Percentiles rank a stretch among this genome's conserved stretches.
Evolutionary conservation across 1,284 basidiomycete species (phyloP).

Genomic region (Moesziomyces antarcticus): DNA sequence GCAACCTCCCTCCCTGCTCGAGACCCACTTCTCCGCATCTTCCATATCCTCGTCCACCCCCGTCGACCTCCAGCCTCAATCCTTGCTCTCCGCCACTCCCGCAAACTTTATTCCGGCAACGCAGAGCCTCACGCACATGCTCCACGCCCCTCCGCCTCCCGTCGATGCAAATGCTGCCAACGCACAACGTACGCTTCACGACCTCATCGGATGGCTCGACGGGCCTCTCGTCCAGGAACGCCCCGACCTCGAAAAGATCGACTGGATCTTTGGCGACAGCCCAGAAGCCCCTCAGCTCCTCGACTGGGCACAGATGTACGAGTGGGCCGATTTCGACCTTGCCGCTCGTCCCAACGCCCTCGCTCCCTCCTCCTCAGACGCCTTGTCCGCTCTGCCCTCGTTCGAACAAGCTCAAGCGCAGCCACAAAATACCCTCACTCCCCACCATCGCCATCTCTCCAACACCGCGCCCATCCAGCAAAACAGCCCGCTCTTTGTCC

Average conservation of each 20-base stretch:
- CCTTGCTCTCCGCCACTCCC: too few relatives aligned
- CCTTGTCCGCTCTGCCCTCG: not conserved
- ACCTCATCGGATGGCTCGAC: conserved; percentile 21
- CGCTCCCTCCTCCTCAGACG: not conserved
- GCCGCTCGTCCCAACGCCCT: not conserved
- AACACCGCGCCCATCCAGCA: not conserved
- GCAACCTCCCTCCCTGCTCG: conserved; percentile 2
- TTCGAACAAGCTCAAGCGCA: not conserved
- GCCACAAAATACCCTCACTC: not conserved
- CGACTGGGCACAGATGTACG: conserved; percentile 16
- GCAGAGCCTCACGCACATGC: not conserved
- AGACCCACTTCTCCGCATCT: not conserved
- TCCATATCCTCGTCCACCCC: too few relatives aligned
- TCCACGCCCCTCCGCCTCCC: not conserved
- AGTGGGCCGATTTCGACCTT: conserved; percentile 12
- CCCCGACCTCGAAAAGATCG: conserved; percentile 3
- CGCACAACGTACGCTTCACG: conserved; percentile 6
- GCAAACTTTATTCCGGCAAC: not conserved
- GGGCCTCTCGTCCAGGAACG: not conserved
- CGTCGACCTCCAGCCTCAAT: too few relatives aligned
- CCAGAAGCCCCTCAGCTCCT: conserved; percentile 16
- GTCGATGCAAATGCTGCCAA: not conserved
- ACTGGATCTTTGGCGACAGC: conserved; percentile 22
- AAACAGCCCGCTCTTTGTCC: conserved; percentile 15
- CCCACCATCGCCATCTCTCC: conserved; percentile 4